A percentile compares a stretch with the other conserved stretches of the same genome.
Evolutionary conservation across 495 filamentous ascomycete species (phyloP).

Genomic region (Neurospora sublineolata): DNA sequence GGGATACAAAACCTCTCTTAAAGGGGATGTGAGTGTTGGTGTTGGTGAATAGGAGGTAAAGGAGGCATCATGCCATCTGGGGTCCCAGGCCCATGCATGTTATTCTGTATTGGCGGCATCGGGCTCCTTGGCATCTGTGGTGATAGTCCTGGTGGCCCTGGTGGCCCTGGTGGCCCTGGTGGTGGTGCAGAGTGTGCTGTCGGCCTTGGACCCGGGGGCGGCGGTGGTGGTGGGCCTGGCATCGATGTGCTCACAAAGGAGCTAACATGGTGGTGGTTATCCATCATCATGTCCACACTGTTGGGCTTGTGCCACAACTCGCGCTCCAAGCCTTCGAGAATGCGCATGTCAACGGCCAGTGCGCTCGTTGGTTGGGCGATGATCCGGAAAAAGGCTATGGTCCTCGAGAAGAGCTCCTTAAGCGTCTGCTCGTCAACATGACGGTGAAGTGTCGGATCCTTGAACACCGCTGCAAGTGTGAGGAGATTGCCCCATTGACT

Average conservation of each 20-base stretch:
- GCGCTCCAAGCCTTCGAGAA: slow-evolving; percentile 50
- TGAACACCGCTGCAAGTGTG: slow-evolving; percentile 68
- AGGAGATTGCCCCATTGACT: slow-evolving; percentile 97
- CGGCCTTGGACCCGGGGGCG: not conserved
- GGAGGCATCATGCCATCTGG: slow-evolving; percentile 4
- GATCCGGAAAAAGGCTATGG: slow-evolving; percentile 56
- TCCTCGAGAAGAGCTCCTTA: slow-evolving; percentile 43
- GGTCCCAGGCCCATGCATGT: not conserved
- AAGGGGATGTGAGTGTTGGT: not conserved
- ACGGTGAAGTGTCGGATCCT: slow-evolving; percentile 41
- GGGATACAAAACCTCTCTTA: not conserved
- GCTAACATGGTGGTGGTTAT: not conserved
- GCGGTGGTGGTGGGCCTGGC: not conserved
- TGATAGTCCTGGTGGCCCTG: not conserved
- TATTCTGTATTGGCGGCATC: not conserved
- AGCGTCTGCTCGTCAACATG: slow-evolving; percentile 43
- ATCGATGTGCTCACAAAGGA: not conserved
- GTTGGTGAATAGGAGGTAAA: slow-evolving; percentile 14
- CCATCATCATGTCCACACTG: slow-evolving; percentile 7
- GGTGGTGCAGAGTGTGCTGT: not conserved
- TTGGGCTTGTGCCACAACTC: slow-evolving; percentile 27
- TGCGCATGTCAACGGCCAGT: slow-evolving; percentile 52
- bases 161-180: not conserved
- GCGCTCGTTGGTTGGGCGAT: slow-evolving; percentile 55
- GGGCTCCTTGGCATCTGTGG: not conserved